Base-by-base conservation (phyloP, 2,329 filamentous ascomycete species). In the Aspergillus versicolor region DNA sequence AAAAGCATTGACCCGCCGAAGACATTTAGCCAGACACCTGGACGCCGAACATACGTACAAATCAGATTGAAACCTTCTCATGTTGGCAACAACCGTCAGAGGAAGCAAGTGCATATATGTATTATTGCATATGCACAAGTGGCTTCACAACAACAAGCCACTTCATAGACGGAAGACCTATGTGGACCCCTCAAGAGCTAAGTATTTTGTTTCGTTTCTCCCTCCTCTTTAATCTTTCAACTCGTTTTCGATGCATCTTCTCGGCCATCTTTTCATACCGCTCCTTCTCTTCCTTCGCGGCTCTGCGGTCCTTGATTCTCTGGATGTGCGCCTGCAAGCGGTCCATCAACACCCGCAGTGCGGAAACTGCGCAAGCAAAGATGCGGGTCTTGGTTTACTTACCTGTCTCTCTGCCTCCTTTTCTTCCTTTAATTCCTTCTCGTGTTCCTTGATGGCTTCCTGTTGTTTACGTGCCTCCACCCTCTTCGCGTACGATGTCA, bases 231-330 rank as follows among this genome's bases (percentile, higher is more conserved):
- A 96, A 77, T 67, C 94, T 85, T 78, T 99, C 94, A 12, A 97
- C 88, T 60, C 92, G 84, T 83, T 96, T 97, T 77, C 85, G 87
- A 79, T 97, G 93, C 94, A 99, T 97, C 81, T 94, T 97, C 79
- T 92, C 91, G 19, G 92, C 93, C 85, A 99, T 85, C 81, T 92
- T 91, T 75, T 92, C 91, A 72, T 93, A 97, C 65, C 93, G 83
- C 70, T 92, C 91, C 76, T 89, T 92, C 81, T 97, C 94, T 68
- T 91, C 92, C 82, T 97, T 97, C 52, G 88, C 90, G 19, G 86
- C 88, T 65, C 91, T 85, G 76, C 89, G 92, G 63, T 96, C 91
- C 69, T 89, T 92, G 71, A 97, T 90, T 11, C 83, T 83, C 69
- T 92, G 84, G 54, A 94, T 86, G 65, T 87, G 87, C 70, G 84